A percentile compares a stretch with the other conserved stretches of the same genome.
phyloP scores from a whole-genome alignment of 2,329 filamentous ascomycete species.

The Clarireedia hainanense region DNA sequence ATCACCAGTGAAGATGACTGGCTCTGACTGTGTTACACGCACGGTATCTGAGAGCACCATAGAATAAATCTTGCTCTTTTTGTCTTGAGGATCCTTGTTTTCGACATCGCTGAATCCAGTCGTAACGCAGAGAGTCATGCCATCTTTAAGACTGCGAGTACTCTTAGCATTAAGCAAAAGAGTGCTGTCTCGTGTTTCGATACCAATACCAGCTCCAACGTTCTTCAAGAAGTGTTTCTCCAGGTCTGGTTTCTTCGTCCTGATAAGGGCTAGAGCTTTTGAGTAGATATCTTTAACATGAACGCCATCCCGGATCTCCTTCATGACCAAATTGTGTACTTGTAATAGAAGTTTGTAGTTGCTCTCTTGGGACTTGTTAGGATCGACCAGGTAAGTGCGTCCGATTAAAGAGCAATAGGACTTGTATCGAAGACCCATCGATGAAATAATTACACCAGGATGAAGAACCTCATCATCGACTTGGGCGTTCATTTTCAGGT shows the following conservation, averaged over 20 bases:
- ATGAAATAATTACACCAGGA: slow-evolving; percentile 87
- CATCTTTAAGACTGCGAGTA: slow-evolving; percentile 74
- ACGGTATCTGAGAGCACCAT: slow-evolving; percentile 90
- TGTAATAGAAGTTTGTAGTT: slow-evolving; percentile 84
- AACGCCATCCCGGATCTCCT: slow-evolving; percentile 81
- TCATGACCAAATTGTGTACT: slow-evolving; percentile 83
- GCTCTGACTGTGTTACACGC: slow-evolving; percentile 70
- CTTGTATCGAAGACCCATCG: slow-evolving; percentile 88
- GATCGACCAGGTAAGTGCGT: slow-evolving; percentile 92
- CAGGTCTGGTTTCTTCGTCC: slow-evolving; percentile 85
- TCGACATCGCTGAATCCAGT: slow-evolving; percentile 86
- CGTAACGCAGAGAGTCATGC: slow-evolving; percentile 90
- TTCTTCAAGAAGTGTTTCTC: slow-evolving; percentile 94
- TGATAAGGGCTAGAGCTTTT: slow-evolving; percentile 75
- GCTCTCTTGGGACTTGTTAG: slow-evolving; percentile 89
- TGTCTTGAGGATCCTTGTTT: slow-evolving; percentile 80
- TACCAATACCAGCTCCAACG: slow-evolving; percentile 84
- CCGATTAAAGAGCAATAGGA: slow-evolving; percentile 91
- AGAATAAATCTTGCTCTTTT: slow-evolving; percentile 82
- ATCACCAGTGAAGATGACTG: slow-evolving; percentile 87
- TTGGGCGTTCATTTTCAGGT: slow-evolving; percentile 71
- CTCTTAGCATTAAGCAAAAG: slow-evolving; percentile 86
- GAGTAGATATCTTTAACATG: slow-evolving; percentile 83
- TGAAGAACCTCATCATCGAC: slow-evolving; percentile 78
- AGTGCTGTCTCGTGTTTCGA: slow-evolving; percentile 80